These are phyloP conservation scores for Stenogyne calaminthoides DNA, from an alignment of 305 asterid species.

Conservation along the genomic window DNA sequence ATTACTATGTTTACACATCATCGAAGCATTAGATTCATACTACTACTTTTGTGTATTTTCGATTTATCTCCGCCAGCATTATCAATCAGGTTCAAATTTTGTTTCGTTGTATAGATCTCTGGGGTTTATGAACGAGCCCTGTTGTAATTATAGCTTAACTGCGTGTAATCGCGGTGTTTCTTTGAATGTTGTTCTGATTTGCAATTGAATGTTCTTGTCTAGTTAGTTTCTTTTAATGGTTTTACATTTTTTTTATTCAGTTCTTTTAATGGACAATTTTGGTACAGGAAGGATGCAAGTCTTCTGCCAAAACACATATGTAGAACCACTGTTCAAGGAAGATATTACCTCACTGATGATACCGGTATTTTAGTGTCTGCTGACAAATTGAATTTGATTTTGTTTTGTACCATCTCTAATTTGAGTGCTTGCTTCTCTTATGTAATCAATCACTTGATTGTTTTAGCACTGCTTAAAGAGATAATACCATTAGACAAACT, in stretches of 20 bases:
- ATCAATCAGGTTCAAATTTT: conserved; percentile 45
- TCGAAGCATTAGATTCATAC: conserved; percentile 21
- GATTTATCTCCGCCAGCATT: conserved; percentile 34
- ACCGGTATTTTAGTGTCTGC: conserved; percentile 45
- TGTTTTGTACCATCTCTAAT: background rate
- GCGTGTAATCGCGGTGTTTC: background rate
- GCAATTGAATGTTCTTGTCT: too few species aligned
- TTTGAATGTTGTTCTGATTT: background rate
- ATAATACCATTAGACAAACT: background rate
- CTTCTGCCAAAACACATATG: conserved; percentile 46
- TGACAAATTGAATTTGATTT: background rate
- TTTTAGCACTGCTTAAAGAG: conserved; percentile 1
- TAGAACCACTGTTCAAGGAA: conserved; percentile 84
- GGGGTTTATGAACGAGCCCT: background rate
- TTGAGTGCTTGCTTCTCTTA: conserved; percentile 10
- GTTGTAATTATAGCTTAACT: conserved; percentile 4
- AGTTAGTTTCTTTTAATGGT: conserved; percentile 1
- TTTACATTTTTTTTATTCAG: background rate
- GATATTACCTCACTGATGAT: conserved; percentile 77
- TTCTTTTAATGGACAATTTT: background rate
- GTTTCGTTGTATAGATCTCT: background rate
- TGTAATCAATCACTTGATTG: background rate
- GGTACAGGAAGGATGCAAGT: conserved; percentile 65
- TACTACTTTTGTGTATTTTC: conserved; percentile 26
- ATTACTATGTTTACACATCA: conserved; percentile 26